phyloP scores from a whole-genome alignment of 1,139 yeast species.

The Suhomyces anneliseae region DNA sequence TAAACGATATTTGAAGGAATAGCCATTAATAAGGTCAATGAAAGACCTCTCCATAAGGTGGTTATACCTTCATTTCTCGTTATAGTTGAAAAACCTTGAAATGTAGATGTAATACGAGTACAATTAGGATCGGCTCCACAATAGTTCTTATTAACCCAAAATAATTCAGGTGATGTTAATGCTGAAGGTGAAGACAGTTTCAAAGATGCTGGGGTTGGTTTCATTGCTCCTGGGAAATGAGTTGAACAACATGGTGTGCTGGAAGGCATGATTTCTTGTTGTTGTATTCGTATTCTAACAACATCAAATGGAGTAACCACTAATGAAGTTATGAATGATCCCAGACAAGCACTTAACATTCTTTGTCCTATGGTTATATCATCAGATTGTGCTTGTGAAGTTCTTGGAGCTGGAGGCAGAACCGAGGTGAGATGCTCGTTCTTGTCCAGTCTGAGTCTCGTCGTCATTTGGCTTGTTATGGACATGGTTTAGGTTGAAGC shows the following conservation, averaged over 20 bases:
- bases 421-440: background rate
- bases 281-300: constrained; percentile 85
- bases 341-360: constrained; percentile 89
- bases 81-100: constrained; percentile 70
- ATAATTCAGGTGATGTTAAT: constrained; percentile 25
- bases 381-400: constrained; percentile 5
- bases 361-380: constrained; percentile 57
- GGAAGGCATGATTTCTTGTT: constrained; percentile 65
- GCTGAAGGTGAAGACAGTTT: constrained; percentile 6
- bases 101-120: constrained; percentile 52
- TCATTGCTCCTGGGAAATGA: constrained; percentile 6
- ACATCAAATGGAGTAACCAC: constrained; percentile 94
- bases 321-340: constrained; percentile 83
- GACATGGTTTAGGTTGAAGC: background rate
- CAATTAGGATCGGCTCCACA: constrained; percentile 37
- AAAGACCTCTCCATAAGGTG: constrained; percentile 88
- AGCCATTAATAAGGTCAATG: constrained; percentile 83
- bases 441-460: background rate
- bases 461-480: background rate
- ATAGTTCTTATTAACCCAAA: constrained; percentile 43
- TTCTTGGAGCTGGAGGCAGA: background rate
- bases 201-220: constrained; percentile 2
- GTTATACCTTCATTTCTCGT: constrained; percentile 68
- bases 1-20: constrained; percentile 91
- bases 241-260: constrained; percentile 31